Conservation (phyloP, 495 filamentous ascomycete species). For the Clohesyomyces aquaticus region DNA sequence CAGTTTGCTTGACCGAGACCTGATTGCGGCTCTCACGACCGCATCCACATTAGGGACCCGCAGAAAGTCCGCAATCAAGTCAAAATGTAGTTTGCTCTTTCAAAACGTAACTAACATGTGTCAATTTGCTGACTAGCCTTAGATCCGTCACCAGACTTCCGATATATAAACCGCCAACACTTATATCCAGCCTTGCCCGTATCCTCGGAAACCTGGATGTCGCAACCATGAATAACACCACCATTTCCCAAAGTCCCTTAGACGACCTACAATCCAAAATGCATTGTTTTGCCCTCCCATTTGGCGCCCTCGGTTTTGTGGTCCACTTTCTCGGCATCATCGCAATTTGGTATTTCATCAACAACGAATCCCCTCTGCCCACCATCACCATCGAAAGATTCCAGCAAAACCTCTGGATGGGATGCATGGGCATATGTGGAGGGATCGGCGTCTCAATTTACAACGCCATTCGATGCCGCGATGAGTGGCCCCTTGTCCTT, state of each 20-base stretch:
- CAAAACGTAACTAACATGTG: too few relatives aligned
- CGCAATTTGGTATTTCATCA: neutral
- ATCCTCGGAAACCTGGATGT: neutral
- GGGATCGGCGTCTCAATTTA: conserved; percentile 15
- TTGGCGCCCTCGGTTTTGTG: conserved; percentile 19
- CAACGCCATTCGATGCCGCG: conserved; percentile 16
- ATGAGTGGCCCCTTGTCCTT: conserved; percentile 19
- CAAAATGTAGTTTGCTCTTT: too few relatives aligned
- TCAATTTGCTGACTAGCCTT: too few relatives aligned
- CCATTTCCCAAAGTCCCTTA: neutral
- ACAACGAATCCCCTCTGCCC: conserved; percentile 2
- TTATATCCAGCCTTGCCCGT: too few relatives aligned
- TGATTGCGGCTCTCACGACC: too few relatives aligned
- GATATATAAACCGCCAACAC: too few relatives aligned
- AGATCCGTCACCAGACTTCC: too few relatives aligned
- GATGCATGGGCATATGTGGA: conserved; percentile 2
- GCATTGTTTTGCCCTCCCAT: conserved; percentile 23
- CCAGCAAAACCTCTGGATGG: neutral
- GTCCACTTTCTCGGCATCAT: conserved; percentile 7
- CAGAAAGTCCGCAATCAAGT: too few relatives aligned
- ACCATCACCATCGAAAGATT: neutral
- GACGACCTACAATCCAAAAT: conserved; percentile 2
- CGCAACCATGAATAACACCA: conserved; percentile 1
- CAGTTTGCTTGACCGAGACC: too few relatives aligned
- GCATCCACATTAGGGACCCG: too few relatives aligned